Percentiles rank a stretch among this genome's conserved stretches.
Evolutionary conservation across 2,329 filamentous ascomycete genomes (phyloP).

Genomic region (Aphanoascus verrucosus): DNA sequence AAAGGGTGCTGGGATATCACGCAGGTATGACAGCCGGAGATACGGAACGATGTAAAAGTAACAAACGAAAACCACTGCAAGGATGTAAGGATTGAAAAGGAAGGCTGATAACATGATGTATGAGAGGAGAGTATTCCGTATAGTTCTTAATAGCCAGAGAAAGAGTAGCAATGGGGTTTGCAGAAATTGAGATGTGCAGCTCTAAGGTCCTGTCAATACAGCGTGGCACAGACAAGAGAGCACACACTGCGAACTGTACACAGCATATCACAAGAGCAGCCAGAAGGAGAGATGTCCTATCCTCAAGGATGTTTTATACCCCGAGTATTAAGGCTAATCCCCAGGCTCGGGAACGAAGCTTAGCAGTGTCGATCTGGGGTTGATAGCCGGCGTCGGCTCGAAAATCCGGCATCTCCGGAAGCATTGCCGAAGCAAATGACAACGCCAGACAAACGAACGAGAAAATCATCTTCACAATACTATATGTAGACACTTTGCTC

Average conservation of each 20-base stretch:
- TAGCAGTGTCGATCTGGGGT: not conserved
- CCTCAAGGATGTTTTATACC: too few species aligned
- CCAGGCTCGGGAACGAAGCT: not conserved
- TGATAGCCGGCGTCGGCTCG: slow-evolving; percentile 1
- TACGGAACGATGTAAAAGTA: slow-evolving; percentile 5
- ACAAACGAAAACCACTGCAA: not conserved
- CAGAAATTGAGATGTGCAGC: not conserved
- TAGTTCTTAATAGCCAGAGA: too few species aligned
- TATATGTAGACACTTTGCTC: too few species aligned
- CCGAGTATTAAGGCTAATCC: not conserved
- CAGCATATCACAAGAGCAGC: too few species aligned
- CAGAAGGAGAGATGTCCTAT: not conserved
- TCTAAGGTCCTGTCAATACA: too few species aligned
- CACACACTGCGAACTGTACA: too few species aligned
- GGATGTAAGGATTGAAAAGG: slow-evolving; percentile 7
- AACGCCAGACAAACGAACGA: too few species aligned
- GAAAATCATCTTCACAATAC: too few species aligned
- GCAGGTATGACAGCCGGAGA: slow-evolving; percentile 32
- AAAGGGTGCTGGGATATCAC: slow-evolving; percentile 42
- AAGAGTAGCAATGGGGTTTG: too few species aligned
- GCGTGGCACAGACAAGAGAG: too few species aligned
- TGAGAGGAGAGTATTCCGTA: not conserved
- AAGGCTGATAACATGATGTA: slow-evolving; percentile 1
- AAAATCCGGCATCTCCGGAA: not conserved
- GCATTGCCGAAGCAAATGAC: not conserved